These are phyloP conservation scores for Colletotrichum somersetense DNA, from an alignment of 2,329 filamentous ascomycete genomes.

Conservation along the genomic window DNA sequence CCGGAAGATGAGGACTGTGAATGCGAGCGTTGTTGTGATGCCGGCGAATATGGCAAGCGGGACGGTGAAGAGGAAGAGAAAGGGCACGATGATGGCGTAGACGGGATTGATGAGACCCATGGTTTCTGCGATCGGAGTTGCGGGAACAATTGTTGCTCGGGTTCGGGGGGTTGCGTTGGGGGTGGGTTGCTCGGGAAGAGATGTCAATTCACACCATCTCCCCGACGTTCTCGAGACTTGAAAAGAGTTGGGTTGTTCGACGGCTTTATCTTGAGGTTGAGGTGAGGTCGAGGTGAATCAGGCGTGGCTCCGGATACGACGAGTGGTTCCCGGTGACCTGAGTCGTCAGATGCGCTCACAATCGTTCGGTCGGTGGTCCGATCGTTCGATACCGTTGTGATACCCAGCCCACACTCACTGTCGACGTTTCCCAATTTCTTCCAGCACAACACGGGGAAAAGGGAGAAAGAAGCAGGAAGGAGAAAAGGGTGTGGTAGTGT, in stretches of 20 bases:
- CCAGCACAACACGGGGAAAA: conserved; percentile 2
- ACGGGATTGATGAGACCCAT: conserved; percentile 69
- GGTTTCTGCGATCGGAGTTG: conserved; percentile 37
- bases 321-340: conserved; percentile 31
- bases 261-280: conserved; percentile 18
- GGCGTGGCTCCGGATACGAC: conserved; percentile 20
- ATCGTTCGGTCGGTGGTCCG: conserved; percentile 40
- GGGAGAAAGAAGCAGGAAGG: not conserved
- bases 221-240: conserved; percentile 14
- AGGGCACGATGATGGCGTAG: conserved; percentile 70
- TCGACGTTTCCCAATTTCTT: conserved; percentile 22
- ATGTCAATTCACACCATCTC: conserved; percentile 25
- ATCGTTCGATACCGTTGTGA: conserved; percentile 36
- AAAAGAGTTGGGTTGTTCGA: not conserved
- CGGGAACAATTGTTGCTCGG: conserved; percentile 14
- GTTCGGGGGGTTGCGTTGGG: not conserved
- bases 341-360: conserved; percentile 37
- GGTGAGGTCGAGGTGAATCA: not conserved
- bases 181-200: conserved; percentile 7
- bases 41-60: conserved; percentile 73
- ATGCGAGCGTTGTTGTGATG: conserved; percentile 72
- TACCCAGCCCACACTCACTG: conserved; percentile 30
- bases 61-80: conserved; percentile 72
- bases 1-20: conserved; percentile 71
- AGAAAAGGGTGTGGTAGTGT: not conserved